These are phyloP conservation scores for Bolboschoenus planiculmis DNA, from an alignment of 176 grass and related monocot genomes.

Conservation along the genomic window DNA sequence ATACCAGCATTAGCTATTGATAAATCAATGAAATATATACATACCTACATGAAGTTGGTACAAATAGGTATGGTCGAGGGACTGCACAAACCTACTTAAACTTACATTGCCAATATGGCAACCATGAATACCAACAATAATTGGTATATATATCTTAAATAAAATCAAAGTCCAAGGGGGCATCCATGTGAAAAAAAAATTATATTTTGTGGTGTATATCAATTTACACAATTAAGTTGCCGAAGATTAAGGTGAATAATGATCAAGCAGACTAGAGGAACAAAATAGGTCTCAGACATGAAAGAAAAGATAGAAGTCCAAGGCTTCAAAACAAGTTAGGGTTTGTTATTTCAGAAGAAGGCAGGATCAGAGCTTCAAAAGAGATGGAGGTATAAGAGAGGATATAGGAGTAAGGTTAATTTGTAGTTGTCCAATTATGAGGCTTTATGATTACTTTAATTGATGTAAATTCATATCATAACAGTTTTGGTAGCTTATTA, in stretches of 20 bases:
- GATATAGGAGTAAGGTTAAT: too few relatives aligned
- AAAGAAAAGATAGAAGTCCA: too few relatives aligned
- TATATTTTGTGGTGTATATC: neutral
- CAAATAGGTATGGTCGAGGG: neutral
- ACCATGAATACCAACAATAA: neutral
- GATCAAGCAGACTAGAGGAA: neutral
- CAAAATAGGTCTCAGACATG: neutral
- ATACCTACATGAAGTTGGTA: neutral
- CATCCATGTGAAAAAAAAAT: neutral
- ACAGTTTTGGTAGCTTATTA: too few relatives aligned
- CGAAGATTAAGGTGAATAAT: neutral
- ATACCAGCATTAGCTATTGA: neutral
- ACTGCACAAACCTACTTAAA: too few relatives aligned
- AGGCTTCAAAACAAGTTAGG: too few relatives aligned
- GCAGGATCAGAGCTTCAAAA: too few relatives aligned
- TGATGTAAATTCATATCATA: too few relatives aligned
- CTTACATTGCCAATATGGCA: neutral
- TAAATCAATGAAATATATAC: neutral
- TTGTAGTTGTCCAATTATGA: too few relatives aligned
- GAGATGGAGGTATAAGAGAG: too few relatives aligned
- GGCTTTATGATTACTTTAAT: neutral
- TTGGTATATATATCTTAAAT: neutral
- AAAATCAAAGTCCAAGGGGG: neutral
- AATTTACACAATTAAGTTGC: neutral
- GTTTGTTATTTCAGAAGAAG: too few relatives aligned